Conservation (phyloP, 2,329 filamentous ascomycete species). For the Pseudocercospora fijiensis region DNA sequence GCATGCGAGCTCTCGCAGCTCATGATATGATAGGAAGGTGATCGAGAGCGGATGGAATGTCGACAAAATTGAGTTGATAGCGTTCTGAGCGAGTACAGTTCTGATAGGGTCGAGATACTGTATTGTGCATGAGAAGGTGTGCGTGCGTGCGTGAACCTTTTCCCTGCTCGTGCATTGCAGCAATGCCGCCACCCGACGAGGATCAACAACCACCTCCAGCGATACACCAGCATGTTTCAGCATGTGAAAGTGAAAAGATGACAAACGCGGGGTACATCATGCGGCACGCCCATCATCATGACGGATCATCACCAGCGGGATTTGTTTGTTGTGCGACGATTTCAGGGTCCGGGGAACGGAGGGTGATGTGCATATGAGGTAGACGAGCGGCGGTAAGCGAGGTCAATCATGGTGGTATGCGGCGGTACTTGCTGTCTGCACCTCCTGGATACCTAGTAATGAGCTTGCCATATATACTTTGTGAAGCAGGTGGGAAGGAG, state of each 20-base stretch:
- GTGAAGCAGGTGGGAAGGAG: neutral
- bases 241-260: neutral
- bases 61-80: neutral
- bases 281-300: neutral
- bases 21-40: slow-evolving; percentile 1
- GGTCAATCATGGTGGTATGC: neutral
- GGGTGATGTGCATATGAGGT: neutral
- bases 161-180: neutral
- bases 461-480: neutral
- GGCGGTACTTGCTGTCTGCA: neutral
- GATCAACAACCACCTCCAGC: neutral
- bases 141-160: neutral
- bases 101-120: neutral
- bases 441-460: neutral
- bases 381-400: neutral
- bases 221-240: neutral
- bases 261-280: no score
- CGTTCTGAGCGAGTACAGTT: neutral
- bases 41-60: neutral
- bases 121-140: no score
- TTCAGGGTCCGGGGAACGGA: neutral
- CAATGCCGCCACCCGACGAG: neutral
- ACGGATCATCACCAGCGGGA: neutral
- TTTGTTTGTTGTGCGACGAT: neutral
- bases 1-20: slow-evolving; percentile 3